phyloP scores from a whole-genome alignment of 352 stramenopile genomes.

The Thalassiosira hispida region DNA sequence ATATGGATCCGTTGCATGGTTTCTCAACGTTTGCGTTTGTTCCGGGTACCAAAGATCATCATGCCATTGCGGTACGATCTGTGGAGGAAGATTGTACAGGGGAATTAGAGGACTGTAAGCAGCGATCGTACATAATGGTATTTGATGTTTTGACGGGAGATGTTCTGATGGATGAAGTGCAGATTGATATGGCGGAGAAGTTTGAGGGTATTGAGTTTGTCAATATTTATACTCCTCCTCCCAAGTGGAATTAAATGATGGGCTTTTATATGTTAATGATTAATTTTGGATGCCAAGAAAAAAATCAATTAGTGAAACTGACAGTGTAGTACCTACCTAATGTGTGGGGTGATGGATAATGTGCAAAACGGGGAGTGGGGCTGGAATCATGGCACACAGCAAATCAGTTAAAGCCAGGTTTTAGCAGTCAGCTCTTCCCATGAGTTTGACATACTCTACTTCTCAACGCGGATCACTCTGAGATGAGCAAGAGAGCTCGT shows the following conservation, averaged over 20 bases:
- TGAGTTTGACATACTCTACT: no score
- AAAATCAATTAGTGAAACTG: not conserved
- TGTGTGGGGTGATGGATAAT: not conserved
- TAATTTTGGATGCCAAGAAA: not conserved
- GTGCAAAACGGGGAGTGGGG: no score
- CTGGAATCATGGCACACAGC: no score
- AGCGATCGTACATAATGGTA: constrained; percentile 92
- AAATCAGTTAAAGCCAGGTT: no score
- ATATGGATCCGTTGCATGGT: constrained; percentile 78
- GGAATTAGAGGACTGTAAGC: constrained; percentile 90
- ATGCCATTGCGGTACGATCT: constrained; percentile 93
- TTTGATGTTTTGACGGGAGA: constrained; percentile 93
- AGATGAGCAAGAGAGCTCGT: no score
- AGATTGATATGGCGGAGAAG: constrained; percentile 91
- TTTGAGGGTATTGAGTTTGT: constrained; percentile 95
- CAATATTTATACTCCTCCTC: constrained; percentile 68
- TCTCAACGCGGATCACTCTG: no score
- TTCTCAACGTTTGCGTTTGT: constrained; percentile 97
- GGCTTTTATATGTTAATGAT: not conserved
- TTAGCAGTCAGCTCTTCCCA: no score
- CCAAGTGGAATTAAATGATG: constrained; percentile 29
- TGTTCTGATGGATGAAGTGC: constrained; percentile 90
- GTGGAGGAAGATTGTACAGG: constrained; percentile 86
- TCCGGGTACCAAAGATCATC: constrained; percentile 89
- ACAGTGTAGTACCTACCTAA: no score